Evolutionary conservation across 228 moss, liverwort and hornwort genomes (phyloP).

Genomic region (Sphagnum magellanicum): DNA sequence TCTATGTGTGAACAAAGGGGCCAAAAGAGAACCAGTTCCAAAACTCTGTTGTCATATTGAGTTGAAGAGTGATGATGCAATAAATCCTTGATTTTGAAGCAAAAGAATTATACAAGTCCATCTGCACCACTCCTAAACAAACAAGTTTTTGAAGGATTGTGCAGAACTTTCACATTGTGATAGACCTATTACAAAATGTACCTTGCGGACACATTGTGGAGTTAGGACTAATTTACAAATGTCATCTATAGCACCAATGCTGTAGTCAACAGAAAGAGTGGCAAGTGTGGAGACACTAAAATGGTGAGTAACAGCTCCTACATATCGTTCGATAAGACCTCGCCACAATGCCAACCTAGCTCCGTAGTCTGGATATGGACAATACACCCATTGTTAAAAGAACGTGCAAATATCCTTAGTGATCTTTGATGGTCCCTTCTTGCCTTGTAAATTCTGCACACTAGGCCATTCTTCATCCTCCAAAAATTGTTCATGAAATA

Average conservation of each 20-base stretch:
- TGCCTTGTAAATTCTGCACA: constrained; percentile 67
- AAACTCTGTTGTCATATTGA: neutral
- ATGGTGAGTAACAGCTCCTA: constrained; percentile 53
- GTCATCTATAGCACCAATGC: constrained; percentile 62
- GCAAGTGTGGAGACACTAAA: constrained; percentile 79
- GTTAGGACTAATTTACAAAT: constrained; percentile 45
- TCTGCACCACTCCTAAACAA: no score
- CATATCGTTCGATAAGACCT: constrained; percentile 60
- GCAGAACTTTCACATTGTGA: neutral
- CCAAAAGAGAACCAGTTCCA: neutral
- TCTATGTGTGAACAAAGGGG: neutral
- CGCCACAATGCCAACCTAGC: constrained; percentile 64
- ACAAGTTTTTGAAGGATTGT: neutral
- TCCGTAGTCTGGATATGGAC: constrained; percentile 76
- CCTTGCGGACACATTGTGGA: constrained; percentile 52
- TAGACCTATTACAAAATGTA: constrained; percentile 2
- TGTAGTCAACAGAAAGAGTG: constrained; percentile 51
- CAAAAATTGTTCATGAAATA: no score
- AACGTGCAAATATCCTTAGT: constrained; percentile 59
- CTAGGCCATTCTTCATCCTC: no score
- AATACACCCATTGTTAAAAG: constrained; percentile 70
- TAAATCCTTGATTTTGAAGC: neutral
- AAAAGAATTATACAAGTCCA: no score
- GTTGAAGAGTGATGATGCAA: neutral
- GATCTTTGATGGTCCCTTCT: constrained; percentile 66